phyloP scores from a whole-genome alignment of 768 basidiomycete genomes.

The Suillus luteus region DNA sequence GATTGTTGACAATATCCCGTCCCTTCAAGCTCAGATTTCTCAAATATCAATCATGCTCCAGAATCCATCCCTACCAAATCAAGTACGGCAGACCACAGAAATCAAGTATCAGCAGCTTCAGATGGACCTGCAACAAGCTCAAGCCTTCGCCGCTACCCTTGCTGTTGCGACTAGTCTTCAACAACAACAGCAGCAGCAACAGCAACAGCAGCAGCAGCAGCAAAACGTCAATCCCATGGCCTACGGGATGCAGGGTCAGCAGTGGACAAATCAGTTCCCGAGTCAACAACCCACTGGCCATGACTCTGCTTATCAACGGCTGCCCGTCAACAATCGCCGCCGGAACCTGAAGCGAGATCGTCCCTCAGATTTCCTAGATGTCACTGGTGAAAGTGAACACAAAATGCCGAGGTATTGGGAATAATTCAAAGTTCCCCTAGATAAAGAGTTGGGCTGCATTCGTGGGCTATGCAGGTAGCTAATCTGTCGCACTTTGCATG shows the following conservation, averaged over 20 bases:
- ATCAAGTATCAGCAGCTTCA: slow-evolving; percentile 82
- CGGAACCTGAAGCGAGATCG: slow-evolving; percentile 78
- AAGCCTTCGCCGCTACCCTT: slow-evolving; percentile 66
- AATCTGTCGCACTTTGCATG: slow-evolving; percentile 15
- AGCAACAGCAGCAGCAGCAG: slow-evolving; percentile 41
- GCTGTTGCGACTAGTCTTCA: slow-evolving; percentile 58
- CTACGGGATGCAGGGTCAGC: slow-evolving; percentile 47
- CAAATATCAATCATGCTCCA: slow-evolving; percentile 81
- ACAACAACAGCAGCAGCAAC: slow-evolving; percentile 45
- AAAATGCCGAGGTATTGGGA: slow-evolving; percentile 82
- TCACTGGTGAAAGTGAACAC: slow-evolving; percentile 60
- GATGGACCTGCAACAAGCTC: slow-evolving; percentile 78
- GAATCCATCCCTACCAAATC: slow-evolving; percentile 70
- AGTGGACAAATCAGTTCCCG: slow-evolving; percentile 53
- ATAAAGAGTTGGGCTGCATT: not conserved
- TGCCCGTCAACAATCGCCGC: slow-evolving; percentile 80
- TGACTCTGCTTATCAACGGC: slow-evolving; percentile 85
- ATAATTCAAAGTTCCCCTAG: slow-evolving; percentile 31
- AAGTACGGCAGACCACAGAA: slow-evolving; percentile 78
- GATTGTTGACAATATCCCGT: slow-evolving; percentile 73
- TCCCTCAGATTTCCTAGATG: slow-evolving; percentile 82
- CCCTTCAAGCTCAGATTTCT: slow-evolving; percentile 82
- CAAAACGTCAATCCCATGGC: slow-evolving; percentile 34
- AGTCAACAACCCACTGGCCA: slow-evolving; percentile 67
- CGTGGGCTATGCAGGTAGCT: not conserved